phyloP scores from a whole-genome alignment of 225 moss, liverwort and hornwort genomes.

The Anthoceros angustus region DNA sequence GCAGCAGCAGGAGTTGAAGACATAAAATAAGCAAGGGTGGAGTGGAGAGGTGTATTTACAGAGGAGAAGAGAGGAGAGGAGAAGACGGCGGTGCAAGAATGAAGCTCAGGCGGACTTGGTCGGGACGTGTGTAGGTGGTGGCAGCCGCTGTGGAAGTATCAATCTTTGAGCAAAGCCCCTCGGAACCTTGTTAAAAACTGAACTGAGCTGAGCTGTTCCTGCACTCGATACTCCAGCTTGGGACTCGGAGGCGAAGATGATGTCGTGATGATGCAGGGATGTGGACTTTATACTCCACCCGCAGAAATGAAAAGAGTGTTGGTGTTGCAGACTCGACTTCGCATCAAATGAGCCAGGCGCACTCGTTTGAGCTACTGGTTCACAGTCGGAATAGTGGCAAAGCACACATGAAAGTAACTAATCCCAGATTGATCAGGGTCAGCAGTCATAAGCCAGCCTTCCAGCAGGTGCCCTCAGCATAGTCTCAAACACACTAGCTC shows the following conservation, averaged over 20 bases:
- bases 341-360: not conserved
- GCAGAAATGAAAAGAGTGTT: too few relatives aligned
- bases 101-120: not conserved
- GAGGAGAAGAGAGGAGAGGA: not conserved
- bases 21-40: too few relatives aligned
- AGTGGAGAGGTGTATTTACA: too few relatives aligned
- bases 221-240: not conserved
- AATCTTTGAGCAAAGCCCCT: not conserved
- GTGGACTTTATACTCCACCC: not conserved
- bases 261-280: not conserved
- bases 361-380: not conserved
- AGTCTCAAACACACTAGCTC: too few relatives aligned
- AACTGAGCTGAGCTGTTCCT: not conserved
- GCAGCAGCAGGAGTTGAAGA: too few relatives aligned
- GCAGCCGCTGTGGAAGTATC: not conserved
- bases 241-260: not conserved
- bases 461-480: too few relatives aligned
- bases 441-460: not conserved
- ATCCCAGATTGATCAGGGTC: not conserved
- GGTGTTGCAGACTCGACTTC: not conserved
- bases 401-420: not conserved
- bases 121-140: too few relatives aligned
- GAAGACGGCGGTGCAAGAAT: not conserved
- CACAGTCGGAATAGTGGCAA: not conserved
- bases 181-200: not conserved